phyloP scores from a whole-genome alignment of 2,329 filamentous ascomycete genomes.

The Fusarium xyrophilum region DNA sequence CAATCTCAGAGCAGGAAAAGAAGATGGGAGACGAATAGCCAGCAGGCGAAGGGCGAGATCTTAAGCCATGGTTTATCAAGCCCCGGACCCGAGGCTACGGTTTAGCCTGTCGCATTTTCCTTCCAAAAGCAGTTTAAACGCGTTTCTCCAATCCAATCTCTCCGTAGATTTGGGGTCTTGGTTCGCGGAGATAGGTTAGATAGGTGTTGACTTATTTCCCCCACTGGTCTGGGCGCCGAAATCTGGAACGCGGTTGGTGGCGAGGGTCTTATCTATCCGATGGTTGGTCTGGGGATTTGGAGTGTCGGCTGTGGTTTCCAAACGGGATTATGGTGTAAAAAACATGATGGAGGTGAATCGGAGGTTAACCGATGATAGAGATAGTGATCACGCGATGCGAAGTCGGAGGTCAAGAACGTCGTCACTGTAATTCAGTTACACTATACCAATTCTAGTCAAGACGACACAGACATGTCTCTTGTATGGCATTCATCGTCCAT shows the following conservation, averaged over 20 bases:
- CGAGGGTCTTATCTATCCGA: constrained; percentile 13
- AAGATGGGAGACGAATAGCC: neutral
- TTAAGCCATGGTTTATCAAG: neutral
- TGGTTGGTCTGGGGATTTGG: neutral
- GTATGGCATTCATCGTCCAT: neutral
- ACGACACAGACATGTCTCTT: fast-evolving
- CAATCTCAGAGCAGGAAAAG: neutral
- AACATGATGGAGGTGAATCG: neutral
- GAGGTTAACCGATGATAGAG: neutral
- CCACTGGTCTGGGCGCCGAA: neutral
- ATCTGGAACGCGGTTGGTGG: neutral
- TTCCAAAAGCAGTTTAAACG: constrained; percentile 25
- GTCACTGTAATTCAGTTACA: neutral
- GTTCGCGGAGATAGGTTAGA: constrained; percentile 7
- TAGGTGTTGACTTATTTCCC: constrained; percentile 9
- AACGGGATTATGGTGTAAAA: neutral
- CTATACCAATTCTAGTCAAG: fast-evolving
- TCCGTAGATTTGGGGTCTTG: constrained; percentile 8
- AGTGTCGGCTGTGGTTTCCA: constrained; percentile 14
- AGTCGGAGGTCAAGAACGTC: neutral
- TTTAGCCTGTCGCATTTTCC: constrained; percentile 28
- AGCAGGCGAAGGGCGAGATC: neutral
- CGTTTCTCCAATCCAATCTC: constrained; percentile 9
- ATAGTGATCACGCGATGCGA: neutral
- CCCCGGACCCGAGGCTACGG: neutral